Conservation (phyloP, 2,329 filamentous ascomycete species). For the Diaporthe sp. region DNA sequence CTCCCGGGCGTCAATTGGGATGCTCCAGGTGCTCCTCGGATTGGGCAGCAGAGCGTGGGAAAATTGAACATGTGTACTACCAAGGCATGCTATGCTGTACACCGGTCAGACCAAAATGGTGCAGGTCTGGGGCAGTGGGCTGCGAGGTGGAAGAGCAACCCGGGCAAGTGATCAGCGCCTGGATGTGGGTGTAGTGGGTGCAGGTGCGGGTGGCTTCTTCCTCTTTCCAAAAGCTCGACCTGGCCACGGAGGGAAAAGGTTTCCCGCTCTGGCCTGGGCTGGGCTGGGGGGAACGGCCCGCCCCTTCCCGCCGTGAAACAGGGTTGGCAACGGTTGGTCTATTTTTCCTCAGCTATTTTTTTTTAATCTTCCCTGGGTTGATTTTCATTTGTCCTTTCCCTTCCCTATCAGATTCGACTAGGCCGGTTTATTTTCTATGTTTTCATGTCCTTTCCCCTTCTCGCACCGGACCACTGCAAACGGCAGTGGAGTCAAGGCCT, state of each 20-base stretch:
- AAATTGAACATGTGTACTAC: not conserved
- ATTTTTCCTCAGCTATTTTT: not conserved
- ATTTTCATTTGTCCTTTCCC: not conserved
- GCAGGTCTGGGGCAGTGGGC: conserved; percentile 12
- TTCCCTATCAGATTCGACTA: not conserved
- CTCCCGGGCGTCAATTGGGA: conserved; percentile 7
- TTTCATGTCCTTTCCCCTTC: too few relatives aligned
- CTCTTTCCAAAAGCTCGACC: not conserved
- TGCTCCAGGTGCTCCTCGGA: not conserved
- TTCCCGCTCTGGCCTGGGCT: conserved; percentile 15
- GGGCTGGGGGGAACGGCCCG: conserved; percentile 35
- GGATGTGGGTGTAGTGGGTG: conserved; percentile 15
- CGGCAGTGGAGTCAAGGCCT: not conserved
- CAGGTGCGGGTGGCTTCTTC: conserved; percentile 1
- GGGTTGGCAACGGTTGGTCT: conserved; percentile 16
- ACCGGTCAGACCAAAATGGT: conserved; percentile 22
- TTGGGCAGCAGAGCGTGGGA: conserved; percentile 10
- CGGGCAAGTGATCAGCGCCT: conserved; percentile 17
- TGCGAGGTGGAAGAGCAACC: conserved; percentile 3
- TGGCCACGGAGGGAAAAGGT: not conserved
- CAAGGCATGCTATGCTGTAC: conserved; percentile 2
- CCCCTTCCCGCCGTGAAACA: conserved; percentile 40
- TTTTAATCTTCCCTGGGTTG: not conserved
- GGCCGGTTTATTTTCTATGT: not conserved
- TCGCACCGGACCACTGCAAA: conserved; percentile 8